Percentiles rank a stretch among this genome's conserved stretches.
Conservation (phyloP, 1,284 basidiomycete genomes). For the Pseudozyma hubeiensis region DNA sequence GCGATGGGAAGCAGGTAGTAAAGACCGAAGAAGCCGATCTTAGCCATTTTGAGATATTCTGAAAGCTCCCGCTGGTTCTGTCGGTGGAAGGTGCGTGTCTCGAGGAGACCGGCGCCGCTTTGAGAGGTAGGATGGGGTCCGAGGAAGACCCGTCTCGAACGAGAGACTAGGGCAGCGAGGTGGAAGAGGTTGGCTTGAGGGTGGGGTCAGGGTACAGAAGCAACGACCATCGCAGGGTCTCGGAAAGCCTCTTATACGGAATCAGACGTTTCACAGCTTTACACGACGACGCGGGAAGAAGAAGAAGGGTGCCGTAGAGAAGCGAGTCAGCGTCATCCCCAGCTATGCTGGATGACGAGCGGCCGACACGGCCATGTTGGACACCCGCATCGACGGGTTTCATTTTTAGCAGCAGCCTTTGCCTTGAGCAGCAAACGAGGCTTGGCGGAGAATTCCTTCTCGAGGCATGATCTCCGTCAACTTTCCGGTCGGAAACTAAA, state of each 20-base stretch:
- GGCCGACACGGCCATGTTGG: background rate
- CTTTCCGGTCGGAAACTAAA: too few species aligned
- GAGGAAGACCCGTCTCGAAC: too few species aligned
- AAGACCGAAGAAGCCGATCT: conserved; percentile 46
- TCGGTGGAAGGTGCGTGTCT: too few species aligned
- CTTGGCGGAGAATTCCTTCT: background rate
- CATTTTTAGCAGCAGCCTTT: background rate
- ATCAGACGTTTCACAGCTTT: background rate
- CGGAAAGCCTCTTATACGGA: background rate
- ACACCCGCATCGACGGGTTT: conserved; percentile 1
- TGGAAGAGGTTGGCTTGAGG: too few species aligned
- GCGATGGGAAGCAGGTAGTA: conserved; percentile 53
- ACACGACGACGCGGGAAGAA: background rate
- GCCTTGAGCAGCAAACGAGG: background rate
- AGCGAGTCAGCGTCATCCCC: background rate
- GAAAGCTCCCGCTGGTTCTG: background rate
- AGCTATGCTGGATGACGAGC: conserved; percentile 4
- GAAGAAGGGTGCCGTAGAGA: background rate
- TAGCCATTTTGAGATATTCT: conserved; percentile 14
- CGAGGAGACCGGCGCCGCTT: background rate
- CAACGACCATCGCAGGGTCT: too few species aligned
- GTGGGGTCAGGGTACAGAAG: too few species aligned
- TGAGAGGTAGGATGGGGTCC: background rate
- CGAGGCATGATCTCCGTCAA: too few species aligned
- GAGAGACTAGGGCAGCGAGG: too few species aligned